phyloP scores from a whole-genome alignment of 805 yeast species.

The Wickerhamomyces silvicola region DNA sequence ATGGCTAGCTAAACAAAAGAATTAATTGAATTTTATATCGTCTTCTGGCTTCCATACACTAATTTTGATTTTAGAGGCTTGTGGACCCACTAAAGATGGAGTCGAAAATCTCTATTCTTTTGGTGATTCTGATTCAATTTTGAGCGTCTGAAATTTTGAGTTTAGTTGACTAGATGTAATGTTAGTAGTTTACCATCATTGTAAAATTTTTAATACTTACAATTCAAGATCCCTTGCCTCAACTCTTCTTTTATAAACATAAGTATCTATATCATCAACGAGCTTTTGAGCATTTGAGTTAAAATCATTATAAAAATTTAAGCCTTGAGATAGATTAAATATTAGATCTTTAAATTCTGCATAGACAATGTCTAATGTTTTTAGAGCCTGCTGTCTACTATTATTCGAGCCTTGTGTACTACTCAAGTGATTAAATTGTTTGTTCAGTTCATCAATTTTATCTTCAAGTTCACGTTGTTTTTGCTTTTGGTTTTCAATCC shows the following conservation, averaged over 20 bases:
- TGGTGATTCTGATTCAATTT: conserved; percentile 19
- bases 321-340: conserved; percentile 60
- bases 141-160: conserved; percentile 22
- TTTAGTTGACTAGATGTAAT: conserved; percentile 11
- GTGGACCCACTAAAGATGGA: conserved; percentile 18
- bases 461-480: conserved; percentile 34
- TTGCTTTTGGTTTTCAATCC: conserved; percentile 35
- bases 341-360: conserved; percentile 39
- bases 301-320: conserved; percentile 63
- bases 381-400: conserved; percentile 42
- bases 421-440: conserved; percentile 19
- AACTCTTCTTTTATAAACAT: conserved; percentile 41
- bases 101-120: conserved; percentile 7
- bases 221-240: conserved; percentile 48
- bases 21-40: conserved; percentile 21
- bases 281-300: conserved; percentile 38
- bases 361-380: conserved; percentile 32
- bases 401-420: conserved; percentile 8
- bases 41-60: conserved; percentile 23
- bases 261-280: conserved; percentile 43
- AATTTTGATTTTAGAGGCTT: conserved; percentile 21
- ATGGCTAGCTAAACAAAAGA: conserved; percentile 16
- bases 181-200: conserved; percentile 2
- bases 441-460: conserved; percentile 29
- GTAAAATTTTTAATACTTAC: conserved; percentile 13